Conservation (phyloP, 768 basidiomycete genomes). For the Macrolepiota albuminosa region DNA sequence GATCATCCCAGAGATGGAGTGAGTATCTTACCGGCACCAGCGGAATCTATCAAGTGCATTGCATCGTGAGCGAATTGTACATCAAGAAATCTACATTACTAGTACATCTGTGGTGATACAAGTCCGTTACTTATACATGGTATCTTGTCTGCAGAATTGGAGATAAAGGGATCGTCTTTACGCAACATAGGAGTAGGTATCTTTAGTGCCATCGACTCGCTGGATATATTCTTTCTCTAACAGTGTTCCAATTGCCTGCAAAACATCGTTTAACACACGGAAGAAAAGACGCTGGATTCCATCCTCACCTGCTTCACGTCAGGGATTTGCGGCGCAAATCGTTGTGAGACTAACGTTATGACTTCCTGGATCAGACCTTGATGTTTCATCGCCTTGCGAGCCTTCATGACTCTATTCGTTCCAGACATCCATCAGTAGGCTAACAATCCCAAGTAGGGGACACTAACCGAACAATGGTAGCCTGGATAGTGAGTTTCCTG, state of each 20-base stretch:
- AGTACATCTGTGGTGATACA: neutral
- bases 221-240: slow-evolving; percentile 98
- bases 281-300: slow-evolving; percentile 13
- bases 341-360: slow-evolving; percentile 80
- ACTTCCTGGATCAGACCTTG: slow-evolving; percentile 87
- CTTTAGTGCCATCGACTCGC: slow-evolving; percentile 85
- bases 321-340: slow-evolving; percentile 89
- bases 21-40: too few species aligned
- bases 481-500: slow-evolving; percentile 93
- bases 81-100: neutral
- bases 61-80: too few species aligned
- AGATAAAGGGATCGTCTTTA: slow-evolving; percentile 25
- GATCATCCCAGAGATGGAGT: neutral
- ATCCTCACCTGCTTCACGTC: slow-evolving; percentile 87
- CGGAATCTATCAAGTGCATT: too few species aligned
- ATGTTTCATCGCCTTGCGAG: slow-evolving; percentile 93
- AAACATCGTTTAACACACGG: slow-evolving; percentile 10
- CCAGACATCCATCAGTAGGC: neutral
- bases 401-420: slow-evolving; percentile 80
- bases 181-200: slow-evolving; percentile 80
- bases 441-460: neutral
- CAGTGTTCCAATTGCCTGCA: slow-evolving; percentile 84
- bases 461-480: slow-evolving; percentile 78
- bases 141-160: neutral
- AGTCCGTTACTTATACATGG: neutral